A percentile compares a stretch with the other conserved stretches of the same genome.
phyloP scores from a whole-genome alignment of 179 eudicot genomes.

The Vitellaria paradoxa region DNA sequence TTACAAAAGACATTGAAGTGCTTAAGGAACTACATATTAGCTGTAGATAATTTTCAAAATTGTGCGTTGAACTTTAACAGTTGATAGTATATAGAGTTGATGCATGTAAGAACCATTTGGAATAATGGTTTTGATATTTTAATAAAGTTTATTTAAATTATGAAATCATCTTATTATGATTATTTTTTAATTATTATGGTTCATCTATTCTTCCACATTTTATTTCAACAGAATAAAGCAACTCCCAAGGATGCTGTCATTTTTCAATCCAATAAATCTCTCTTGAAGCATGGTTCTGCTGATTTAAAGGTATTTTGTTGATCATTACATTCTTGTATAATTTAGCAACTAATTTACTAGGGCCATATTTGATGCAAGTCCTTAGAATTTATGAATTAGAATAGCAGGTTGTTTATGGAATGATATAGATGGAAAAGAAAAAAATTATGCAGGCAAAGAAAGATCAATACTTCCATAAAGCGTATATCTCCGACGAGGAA shows the following conservation, averaged over 20 bases:
- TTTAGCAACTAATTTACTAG: not conserved
- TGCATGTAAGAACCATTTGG: not conserved
- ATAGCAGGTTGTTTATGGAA: not conserved
- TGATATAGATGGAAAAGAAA: constrained; percentile 43
- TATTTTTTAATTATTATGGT: not conserved
- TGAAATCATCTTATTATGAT: not conserved
- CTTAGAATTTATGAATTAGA: not conserved
- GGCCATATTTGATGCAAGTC: not conserved
- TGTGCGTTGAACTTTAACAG: not conserved
- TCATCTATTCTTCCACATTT: not conserved
- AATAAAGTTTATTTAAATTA: not conserved
- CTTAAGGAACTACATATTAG: not conserved
- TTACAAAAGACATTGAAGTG: not conserved
- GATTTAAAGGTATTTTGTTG: constrained; percentile 41
- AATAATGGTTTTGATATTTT: not conserved
- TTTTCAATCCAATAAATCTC: constrained; percentile 44
- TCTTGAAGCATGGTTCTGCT: constrained; percentile 34
- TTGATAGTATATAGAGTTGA: not conserved
- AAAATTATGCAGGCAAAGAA: constrained; percentile 26
- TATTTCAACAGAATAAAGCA: constrained; percentile 44
- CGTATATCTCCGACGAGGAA: constrained; percentile 41
- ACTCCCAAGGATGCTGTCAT: constrained; percentile 32
- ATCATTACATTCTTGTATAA: not conserved
- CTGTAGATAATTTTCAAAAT: not conserved
- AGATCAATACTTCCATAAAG: constrained; percentile 29